These are phyloP conservation scores for Gossypium gossypioides DNA, from an alignment of 441 rosid species.

Conservation along the genomic window DNA sequence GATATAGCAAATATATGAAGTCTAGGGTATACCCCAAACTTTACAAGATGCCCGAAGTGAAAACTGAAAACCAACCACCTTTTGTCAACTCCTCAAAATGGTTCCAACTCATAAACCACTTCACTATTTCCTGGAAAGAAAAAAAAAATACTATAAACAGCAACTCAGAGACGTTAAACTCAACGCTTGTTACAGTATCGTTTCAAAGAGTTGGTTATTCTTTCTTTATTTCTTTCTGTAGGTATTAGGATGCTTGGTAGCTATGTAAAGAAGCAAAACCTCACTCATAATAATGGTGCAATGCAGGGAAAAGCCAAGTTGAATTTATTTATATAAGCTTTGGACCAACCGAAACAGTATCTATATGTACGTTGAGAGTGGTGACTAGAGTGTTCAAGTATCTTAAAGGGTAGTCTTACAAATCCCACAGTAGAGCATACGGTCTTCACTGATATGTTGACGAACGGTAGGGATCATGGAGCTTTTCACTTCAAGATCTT, in stretches of 20 bases:
- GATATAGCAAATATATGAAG: no score
- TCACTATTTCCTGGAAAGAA: no score
- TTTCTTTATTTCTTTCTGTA: no score
- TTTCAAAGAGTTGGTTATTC: neutral
- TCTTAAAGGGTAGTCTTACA: neutral
- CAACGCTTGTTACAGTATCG: neutral
- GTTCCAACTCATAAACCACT: no score
- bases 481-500: slow-evolving; percentile 59
- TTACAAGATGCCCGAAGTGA: no score
- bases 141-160: neutral
- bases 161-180: neutral
- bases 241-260: no score
- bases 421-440: neutral
- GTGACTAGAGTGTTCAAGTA: neutral
- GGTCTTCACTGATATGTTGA: neutral
- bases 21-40: no score
- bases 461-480: neutral
- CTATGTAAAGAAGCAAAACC: neutral
- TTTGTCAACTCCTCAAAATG: no score
- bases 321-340: neutral
- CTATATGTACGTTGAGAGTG: neutral
- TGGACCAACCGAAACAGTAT: neutral
- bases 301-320: neutral
- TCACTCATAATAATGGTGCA: neutral
- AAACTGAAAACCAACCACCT: no score